phyloP scores from a whole-genome alignment of 495 filamentous ascomycete genomes.

The Hyaloscypha bicolor region DNA sequence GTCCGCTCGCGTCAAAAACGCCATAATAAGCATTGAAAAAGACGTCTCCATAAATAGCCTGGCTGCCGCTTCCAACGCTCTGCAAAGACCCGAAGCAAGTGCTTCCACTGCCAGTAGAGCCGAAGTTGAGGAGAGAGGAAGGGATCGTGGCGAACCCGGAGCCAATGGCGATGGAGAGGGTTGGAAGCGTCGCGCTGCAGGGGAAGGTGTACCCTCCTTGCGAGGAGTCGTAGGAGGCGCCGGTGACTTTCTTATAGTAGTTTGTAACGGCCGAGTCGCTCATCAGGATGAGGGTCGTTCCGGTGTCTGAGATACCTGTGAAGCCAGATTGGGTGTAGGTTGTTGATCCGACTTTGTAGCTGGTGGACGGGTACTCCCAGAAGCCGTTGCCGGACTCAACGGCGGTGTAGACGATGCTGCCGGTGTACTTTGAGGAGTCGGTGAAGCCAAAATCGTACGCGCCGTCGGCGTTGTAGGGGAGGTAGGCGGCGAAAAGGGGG shows the following conservation, averaged over 20 bases:
- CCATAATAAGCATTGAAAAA: conserved; percentile 81
- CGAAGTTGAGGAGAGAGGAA: conserved; percentile 58
- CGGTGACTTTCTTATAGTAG: conserved; percentile 65
- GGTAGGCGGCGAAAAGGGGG: conserved; percentile 73
- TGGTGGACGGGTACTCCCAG: conserved; percentile 70
- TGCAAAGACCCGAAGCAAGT: conserved; percentile 69
- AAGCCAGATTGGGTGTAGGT: conserved; percentile 42
- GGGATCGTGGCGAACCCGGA: conserved; percentile 54
- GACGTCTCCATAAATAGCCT: conserved; percentile 76
- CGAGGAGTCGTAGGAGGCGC: conserved; percentile 48
- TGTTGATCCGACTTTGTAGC: conserved; percentile 57
- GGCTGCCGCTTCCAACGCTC: conserved; percentile 59
- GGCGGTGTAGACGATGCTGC: conserved; percentile 62
- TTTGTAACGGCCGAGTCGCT: conserved; percentile 57
- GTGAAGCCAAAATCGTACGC: conserved; percentile 79
- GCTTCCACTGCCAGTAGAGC: conserved; percentile 41
- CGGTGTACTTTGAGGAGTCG: conserved; percentile 65
- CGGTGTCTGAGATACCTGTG: conserved; percentile 71
- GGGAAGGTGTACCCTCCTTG: conserved; percentile 68
- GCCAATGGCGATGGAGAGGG: conserved; percentile 60
- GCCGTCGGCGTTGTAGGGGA: conserved; percentile 62
- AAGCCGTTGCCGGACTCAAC: conserved; percentile 68
- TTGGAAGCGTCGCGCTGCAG: conserved; percentile 61
- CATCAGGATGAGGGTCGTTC: conserved; percentile 73
- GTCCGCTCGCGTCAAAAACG: conserved; percentile 61